Percentiles rank a stretch among this genome's conserved stretches.
phyloP scores from a whole-genome alignment of 805 yeast species.

The Cyberlindnera saturnus region DNA sequence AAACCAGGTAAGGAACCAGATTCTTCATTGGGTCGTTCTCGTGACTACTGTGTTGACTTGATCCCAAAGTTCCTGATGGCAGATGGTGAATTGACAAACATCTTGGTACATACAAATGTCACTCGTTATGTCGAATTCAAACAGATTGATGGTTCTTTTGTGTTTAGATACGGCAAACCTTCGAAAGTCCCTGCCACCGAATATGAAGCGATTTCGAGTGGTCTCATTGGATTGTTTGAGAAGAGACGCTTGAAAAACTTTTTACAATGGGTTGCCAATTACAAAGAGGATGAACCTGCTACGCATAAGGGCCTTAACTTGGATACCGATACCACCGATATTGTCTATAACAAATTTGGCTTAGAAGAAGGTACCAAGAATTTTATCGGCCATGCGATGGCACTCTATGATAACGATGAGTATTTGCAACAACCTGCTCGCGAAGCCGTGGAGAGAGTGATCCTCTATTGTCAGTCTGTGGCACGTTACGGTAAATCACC shows the following conservation, averaged over 20 bases:
- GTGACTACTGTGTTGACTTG: constrained; percentile 97
- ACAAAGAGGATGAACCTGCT: constrained; percentile 67
- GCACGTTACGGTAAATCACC: constrained; percentile 96
- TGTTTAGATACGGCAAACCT: constrained; percentile 75
- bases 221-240: constrained; percentile 94
- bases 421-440: constrained; percentile 86
- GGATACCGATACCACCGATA: constrained; percentile 87
- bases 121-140: constrained; percentile 94
- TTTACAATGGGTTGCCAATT: constrained; percentile 78
- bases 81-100: constrained; percentile 93
- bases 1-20: constrained; percentile 70
- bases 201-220: constrained; percentile 83
- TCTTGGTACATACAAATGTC: constrained; percentile 91
- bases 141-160: constrained; percentile 94
- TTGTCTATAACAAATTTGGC: constrained; percentile 82
- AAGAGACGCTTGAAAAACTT: constrained; percentile 92
- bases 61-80: constrained; percentile 97
- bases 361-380: constrained; percentile 90
- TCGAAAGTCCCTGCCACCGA: constrained; percentile 94
- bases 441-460: constrained; percentile 81
- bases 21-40: constrained; percentile 73
- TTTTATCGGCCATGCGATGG: constrained; percentile 98
- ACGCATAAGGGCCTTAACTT: constrained; percentile 86
- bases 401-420: constrained; percentile 88
- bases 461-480: constrained; percentile 82